Percentiles rank a stretch among this genome's conserved stretches.
Conservation (phyloP, 176 grass and related monocot genomes). For the Musa acuminata region DNA sequence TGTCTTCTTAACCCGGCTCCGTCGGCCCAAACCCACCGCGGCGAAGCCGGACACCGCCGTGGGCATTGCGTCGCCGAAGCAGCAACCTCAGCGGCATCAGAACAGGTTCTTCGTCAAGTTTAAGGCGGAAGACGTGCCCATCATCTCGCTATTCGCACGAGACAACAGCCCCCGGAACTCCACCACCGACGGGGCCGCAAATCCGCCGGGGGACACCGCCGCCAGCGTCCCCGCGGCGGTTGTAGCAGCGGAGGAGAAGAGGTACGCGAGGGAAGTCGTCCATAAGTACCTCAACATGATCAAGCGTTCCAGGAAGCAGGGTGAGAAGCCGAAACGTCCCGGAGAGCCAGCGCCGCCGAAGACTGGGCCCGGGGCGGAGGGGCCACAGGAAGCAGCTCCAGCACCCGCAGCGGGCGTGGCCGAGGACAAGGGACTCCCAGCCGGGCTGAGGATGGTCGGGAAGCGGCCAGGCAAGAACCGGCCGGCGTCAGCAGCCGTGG, state of each 20-base stretch:
- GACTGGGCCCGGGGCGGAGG: neutral
- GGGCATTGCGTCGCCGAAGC: constrained; percentile 7
- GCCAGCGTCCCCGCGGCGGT: constrained; percentile 29
- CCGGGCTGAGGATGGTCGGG: constrained; percentile 11
- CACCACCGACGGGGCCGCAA: neutral
- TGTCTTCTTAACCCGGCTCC: constrained; percentile 58
- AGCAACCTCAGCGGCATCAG: constrained; percentile 11
- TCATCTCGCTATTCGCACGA: constrained; percentile 71
- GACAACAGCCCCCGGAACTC: constrained; percentile 51
- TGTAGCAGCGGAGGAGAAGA: constrained; percentile 3
- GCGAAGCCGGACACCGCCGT: neutral
- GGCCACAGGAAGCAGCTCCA: neutral
- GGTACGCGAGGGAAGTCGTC: constrained; percentile 29
- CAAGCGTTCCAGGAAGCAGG: constrained; percentile 28
- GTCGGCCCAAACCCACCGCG: constrained; percentile 26
- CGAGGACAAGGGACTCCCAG: neutral
- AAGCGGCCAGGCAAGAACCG: constrained; percentile 45
- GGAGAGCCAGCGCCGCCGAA: constrained; percentile 12
- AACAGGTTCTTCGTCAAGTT: constrained; percentile 67
- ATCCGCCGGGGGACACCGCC: constrained; percentile 1
- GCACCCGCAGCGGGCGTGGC: neutral
- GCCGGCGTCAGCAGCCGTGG: constrained; percentile 40
- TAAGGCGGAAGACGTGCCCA: constrained; percentile 53
- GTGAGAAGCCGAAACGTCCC: neutral
- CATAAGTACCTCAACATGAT: constrained; percentile 78